Percentiles rank a stretch among this genome's conserved stretches.
Conservation (phyloP, 495 filamentous ascomycete species). For the Penicillium simplicissimum region DNA sequence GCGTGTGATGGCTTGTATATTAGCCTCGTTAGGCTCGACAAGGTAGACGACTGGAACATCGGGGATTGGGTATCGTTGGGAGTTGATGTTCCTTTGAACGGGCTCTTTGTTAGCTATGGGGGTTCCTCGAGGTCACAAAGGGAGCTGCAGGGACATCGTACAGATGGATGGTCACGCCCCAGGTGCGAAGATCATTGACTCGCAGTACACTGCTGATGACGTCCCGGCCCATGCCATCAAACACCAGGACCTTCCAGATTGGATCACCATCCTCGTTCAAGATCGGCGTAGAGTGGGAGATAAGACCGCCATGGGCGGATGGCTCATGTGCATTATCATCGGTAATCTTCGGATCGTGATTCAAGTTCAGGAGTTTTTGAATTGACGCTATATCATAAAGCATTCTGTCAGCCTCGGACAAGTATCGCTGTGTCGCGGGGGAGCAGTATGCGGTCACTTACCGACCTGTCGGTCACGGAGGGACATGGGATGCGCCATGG, state of each 20-base stretch:
- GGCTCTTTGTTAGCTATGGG: slow-evolving; percentile 16
- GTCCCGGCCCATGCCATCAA: slow-evolving; percentile 68
- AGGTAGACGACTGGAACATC: slow-evolving; percentile 97
- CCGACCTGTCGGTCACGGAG: slow-evolving; percentile 96
- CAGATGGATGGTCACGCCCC: slow-evolving; percentile 98
- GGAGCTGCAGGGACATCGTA: slow-evolving; percentile 35
- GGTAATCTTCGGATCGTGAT: slow-evolving; percentile 63
- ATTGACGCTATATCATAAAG: slow-evolving; percentile 67
- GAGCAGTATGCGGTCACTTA: slow-evolving; percentile 46
- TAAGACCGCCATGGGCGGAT: slow-evolving; percentile 55
- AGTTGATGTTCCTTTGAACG: slow-evolving; percentile 68
- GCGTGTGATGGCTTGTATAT: slow-evolving; percentile 78
- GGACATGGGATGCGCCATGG: slow-evolving; percentile 74
- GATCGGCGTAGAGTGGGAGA: slow-evolving; percentile 73
- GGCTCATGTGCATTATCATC: slow-evolving; percentile 57
- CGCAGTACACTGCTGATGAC: slow-evolving; percentile 91
- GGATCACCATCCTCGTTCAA: slow-evolving; percentile 85
- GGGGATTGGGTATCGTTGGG: slow-evolving; percentile 84
- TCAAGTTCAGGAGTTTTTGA: slow-evolving; percentile 94
- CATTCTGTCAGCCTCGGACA: slow-evolving; percentile 32
- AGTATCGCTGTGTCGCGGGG: slow-evolving; percentile 10
- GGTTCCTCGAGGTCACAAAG: not conserved
- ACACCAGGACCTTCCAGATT: slow-evolving; percentile 73
- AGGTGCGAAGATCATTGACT: slow-evolving; percentile 86
- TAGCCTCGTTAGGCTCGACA: slow-evolving; percentile 80